Conservation (phyloP, 208 protist genomes). For the Angomonas ambiguus region DNA sequence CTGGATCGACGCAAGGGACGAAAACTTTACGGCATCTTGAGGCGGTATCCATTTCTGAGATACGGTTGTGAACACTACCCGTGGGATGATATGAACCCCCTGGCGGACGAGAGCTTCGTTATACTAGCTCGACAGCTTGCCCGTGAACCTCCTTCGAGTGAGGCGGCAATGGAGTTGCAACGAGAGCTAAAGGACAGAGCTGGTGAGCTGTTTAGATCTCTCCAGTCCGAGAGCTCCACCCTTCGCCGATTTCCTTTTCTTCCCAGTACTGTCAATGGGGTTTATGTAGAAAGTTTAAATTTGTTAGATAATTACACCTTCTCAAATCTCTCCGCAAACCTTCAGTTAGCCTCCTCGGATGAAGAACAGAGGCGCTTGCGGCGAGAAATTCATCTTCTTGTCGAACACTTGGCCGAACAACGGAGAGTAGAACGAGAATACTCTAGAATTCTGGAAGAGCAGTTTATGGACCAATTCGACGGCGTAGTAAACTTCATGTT, state of each 20-base stretch:
- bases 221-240: conserved; percentile 38
- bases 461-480: conserved; percentile 28
- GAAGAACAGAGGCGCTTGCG: conserved; percentile 15
- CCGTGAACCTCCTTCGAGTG: conserved; percentile 13
- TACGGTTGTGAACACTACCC: conserved; percentile 35
- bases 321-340: conserved; percentile 18
- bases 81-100: conserved; percentile 47
- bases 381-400: conserved; percentile 33
- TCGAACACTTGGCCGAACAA: conserved; percentile 33
- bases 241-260: conserved; percentile 58
- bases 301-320: conserved; percentile 49
- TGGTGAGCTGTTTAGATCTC: conserved; percentile 44
- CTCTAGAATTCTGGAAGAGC: conserved; percentile 24
- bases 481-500: conserved; percentile 42
- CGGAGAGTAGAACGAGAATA: conserved; percentile 27
- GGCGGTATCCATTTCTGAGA: conserved; percentile 58
- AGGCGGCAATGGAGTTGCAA: conserved; percentile 32
- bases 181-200: conserved; percentile 42
- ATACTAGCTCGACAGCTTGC: conserved; percentile 39
- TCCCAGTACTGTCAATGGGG: conserved; percentile 29
- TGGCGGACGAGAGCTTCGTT: conserved; percentile 59
- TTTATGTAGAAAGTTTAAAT: conserved; percentile 47
- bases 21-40: conserved; percentile 30
- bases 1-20: conserved; percentile 15
- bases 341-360: conserved; percentile 8